phyloP scores from a whole-genome alignment of 352 stramenopile species.

The Globisporangium takayamanum region DNA sequence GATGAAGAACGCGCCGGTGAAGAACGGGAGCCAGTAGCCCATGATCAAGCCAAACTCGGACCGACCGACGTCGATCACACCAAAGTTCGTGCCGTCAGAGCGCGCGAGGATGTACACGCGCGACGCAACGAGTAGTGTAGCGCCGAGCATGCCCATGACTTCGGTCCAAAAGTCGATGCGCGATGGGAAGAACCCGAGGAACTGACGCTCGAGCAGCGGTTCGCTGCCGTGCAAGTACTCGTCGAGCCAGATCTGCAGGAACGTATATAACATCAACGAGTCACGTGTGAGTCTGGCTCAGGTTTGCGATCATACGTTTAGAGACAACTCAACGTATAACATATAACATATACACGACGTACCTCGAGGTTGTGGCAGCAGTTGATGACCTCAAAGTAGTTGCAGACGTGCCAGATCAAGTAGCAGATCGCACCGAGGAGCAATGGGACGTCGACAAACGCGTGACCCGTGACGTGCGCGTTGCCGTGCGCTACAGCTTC shows the following conservation, averaged over 20 bases:
- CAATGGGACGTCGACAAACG: conserved; percentile 54
- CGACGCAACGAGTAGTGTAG: conserved; percentile 53
- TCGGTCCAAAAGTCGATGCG: conserved; percentile 79
- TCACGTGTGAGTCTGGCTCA: not conserved
- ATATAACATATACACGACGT: not conserved
- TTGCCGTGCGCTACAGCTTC: conserved; percentile 44
- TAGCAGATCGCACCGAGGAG: conserved; percentile 53
- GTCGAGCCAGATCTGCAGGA: conserved; percentile 59
- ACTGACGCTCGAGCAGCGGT: conserved; percentile 59
- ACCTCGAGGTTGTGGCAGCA: conserved; percentile 83
- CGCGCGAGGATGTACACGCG: conserved; percentile 49
- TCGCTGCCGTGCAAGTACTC: conserved; percentile 79
- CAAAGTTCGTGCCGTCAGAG: conserved; percentile 56
- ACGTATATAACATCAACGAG: not conserved
- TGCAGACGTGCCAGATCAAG: conserved; percentile 48
- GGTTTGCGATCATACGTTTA: not conserved
- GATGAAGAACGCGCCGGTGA: conserved; percentile 72
- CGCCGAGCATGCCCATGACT: conserved; percentile 52
- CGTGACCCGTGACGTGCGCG: conserved; percentile 23
- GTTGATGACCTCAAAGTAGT: conserved; percentile 86
- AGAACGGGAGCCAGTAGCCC: conserved; percentile 80
- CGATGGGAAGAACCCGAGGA: conserved; percentile 69
- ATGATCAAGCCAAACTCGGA: conserved; percentile 60
- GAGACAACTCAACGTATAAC: no score
- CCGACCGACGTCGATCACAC: conserved; percentile 65